Evolutionary conservation across 164 flowering plant species (phyloP), one percentile per base, ranked within the genome.

Genomic region (Berberis vulgaris): DNA sequence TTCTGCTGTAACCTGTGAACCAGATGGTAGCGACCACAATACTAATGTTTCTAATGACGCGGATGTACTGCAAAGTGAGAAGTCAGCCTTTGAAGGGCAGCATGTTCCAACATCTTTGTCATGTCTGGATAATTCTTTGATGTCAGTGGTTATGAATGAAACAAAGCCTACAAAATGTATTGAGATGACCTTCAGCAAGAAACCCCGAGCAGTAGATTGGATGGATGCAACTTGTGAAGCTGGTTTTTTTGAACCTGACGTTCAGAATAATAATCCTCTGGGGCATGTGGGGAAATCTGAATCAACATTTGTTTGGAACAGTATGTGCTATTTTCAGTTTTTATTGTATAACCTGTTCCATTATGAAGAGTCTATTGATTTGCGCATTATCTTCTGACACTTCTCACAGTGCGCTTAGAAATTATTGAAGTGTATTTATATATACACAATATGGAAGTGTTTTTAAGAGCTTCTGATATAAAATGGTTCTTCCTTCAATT

Each of bases 111-210:
- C 50, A 6, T 7, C 9, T 47, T 47, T 47, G 10, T 47, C 50
- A 47, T 47, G 9, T 47, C 50, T 0, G 26, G 26, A 26, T 26
- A 26, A 26, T 26, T 26, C 50, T 47, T 47, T 40, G 11, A 40
- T 57, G 41, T 41, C 43, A 44, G 52, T 13, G 11, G 43, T 13
- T 38, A 41, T 44, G 53, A 43, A 10, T 42, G 64, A 59, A 57
- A 73, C 41, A 58, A 63, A 69, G 61, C 47, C 67, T 26, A 43
- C 43, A 42, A 72, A 74, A 55, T 67, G 65, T 49, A 72, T 72
- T 64, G 76, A 76, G 69, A 63, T 81, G 85, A 77, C 78, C 64
- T 70, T 86, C 45, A 69, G 65, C 60, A 77, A 60, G 77, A 82
- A 77, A 65, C 82, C 86, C 45, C 86, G 89, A n/a, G 57, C 6